Evolutionary conservation across 345 rosid species (phyloP).

Genomic region (Corymbia maculata): DNA sequence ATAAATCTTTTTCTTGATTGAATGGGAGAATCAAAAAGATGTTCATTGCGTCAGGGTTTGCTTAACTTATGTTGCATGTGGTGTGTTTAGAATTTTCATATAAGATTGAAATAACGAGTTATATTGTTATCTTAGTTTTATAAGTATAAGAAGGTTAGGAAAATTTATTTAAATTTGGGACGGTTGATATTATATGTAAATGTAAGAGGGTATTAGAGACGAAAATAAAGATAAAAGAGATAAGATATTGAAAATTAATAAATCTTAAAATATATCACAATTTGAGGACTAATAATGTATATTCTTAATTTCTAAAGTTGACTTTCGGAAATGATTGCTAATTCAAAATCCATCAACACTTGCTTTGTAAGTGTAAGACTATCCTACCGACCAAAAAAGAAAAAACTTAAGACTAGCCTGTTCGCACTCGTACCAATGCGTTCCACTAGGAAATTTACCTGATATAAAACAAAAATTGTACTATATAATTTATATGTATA

Average conservation of each 20-base stretch:
- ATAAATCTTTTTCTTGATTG: background rate
- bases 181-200: background rate
- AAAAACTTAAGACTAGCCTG: background rate
- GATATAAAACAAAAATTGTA: background rate
- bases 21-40: background rate
- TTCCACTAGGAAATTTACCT: background rate
- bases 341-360: background rate
- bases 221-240: background rate
- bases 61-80: background rate
- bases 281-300: background rate
- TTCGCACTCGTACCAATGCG: background rate
- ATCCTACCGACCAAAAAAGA: no score
- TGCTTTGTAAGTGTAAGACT: background rate
- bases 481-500: background rate
- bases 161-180: background rate
- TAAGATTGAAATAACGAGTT: background rate
- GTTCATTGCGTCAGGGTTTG: background rate
- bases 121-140: background rate
- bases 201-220: background rate
- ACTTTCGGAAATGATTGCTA: background rate
- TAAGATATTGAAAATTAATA: background rate
- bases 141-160: background rate
- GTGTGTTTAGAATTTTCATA: background rate
- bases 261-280: background rate
- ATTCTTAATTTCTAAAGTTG: background rate